Percentiles rank a stretch among this genome's conserved stretches.
These are phyloP conservation scores for Eucalyptus rudis DNA, from an alignment of 345 rosid genomes.

Conservation along the genomic window DNA sequence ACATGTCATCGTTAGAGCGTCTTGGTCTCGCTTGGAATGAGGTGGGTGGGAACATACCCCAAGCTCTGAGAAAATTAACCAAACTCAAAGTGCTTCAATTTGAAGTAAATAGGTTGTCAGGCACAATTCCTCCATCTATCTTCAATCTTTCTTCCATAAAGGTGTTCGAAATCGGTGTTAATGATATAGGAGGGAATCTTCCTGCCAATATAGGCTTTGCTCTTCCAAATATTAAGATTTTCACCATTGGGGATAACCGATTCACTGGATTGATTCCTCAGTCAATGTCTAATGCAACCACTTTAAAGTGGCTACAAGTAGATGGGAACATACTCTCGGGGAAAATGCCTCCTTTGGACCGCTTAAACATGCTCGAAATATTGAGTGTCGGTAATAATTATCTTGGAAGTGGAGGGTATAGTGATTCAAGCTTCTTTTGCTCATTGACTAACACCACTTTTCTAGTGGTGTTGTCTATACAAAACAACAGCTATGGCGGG, in stretches of 20 bases:
- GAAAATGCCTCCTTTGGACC: not conserved
- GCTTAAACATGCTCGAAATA: not conserved
- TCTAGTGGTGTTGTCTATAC: accelerated
- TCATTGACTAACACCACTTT: not conserved
- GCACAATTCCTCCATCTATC: constrained; percentile 6
- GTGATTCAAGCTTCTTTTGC: not conserved
- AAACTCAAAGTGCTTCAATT: not conserved
- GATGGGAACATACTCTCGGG: not conserved
- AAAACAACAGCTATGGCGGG: not conserved
- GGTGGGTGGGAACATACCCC: constrained; percentile 1
- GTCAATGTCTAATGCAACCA: constrained; percentile 1
- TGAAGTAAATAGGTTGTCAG: not conserved
- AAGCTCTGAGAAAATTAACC: not conserved
- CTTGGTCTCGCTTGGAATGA: not conserved
- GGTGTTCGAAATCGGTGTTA: accelerated
- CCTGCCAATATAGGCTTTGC: not conserved
- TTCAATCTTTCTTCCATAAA: constrained; percentile 10
- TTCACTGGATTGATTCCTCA: not conserved
- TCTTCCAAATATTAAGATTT: not conserved
- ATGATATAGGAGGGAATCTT: constrained; percentile 7
- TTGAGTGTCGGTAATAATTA: not conserved
- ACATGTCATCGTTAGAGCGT: not conserved
- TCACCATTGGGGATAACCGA: not conserved
- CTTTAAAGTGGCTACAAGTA: not conserved
- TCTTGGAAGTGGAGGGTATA: not conserved